These are phyloP conservation scores for Hsuehochloa calcarea DNA, from an alignment of 176 grass and related monocot genomes.

Conservation along the genomic window DNA sequence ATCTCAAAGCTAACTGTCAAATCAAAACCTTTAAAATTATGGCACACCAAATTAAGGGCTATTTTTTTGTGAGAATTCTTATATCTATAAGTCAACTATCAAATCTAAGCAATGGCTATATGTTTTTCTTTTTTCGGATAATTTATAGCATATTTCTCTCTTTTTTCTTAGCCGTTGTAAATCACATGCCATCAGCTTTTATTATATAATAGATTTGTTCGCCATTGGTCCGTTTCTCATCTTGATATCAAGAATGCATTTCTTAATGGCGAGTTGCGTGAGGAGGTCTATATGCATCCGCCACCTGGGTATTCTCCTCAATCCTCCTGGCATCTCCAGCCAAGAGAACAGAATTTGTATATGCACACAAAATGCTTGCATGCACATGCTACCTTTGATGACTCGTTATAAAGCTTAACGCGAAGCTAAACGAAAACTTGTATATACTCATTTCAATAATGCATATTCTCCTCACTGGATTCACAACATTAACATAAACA, in stretches of 20 bases:
- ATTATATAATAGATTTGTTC: neutral
- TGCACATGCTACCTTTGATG: neutral
- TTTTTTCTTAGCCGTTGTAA: neutral
- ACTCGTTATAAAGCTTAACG: neutral
- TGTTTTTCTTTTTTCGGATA: neutral
- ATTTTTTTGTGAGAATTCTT: neutral
- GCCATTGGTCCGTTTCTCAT: no score
- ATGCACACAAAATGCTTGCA: neutral
- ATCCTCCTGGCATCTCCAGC: no score
- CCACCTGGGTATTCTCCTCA: no score
- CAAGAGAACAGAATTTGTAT: neutral
- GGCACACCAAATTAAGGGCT: no score
- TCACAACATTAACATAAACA: slow-evolving; percentile 17
- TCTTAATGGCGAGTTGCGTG: no score
- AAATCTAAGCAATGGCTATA: neutral
- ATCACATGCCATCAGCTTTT: neutral
- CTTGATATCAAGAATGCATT: no score
- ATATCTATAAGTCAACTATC: neutral
- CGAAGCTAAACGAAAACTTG: neutral
- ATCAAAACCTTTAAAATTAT: no score
- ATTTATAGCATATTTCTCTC: neutral
- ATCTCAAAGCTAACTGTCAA: no score
- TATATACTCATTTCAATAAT: neutral
- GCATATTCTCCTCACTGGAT: neutral
- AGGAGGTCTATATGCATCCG: no score